These are phyloP conservation scores for Scenedesmus sp. DNA, from an alignment of 163 green algal species.

Conservation along the genomic window DNA sequence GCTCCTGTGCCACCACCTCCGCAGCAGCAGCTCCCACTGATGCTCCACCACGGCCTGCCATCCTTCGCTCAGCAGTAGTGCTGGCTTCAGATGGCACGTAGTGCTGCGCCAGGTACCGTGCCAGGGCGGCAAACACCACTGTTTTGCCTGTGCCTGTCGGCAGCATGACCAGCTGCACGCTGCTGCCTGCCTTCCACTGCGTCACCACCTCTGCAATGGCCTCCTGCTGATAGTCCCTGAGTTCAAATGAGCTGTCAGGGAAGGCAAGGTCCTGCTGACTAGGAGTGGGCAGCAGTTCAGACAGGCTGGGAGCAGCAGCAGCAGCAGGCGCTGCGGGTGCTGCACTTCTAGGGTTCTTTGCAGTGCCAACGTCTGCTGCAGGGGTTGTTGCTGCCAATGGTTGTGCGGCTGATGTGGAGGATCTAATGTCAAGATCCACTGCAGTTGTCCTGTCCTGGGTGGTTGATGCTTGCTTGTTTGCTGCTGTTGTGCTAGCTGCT, in stretches of 20 bases:
- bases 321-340: not conserved
- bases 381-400: not conserved
- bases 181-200: slow-evolving; percentile 2
- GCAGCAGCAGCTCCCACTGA: not conserved
- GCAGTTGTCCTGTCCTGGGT: not conserved
- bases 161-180: slow-evolving; percentile 39
- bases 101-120: slow-evolving; percentile 22
- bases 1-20: not conserved
- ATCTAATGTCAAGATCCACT: not conserved
- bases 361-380: not conserved
- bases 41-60: not conserved
- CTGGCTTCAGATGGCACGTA: not conserved
- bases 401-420: too few relatives aligned
- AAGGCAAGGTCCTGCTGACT: not conserved
- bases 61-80: not conserved
- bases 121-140: slow-evolving; percentile 38
- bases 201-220: slow-evolving; percentile 2
- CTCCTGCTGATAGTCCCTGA: slow-evolving; percentile 35
- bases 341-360: not conserved
- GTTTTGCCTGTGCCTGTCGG: slow-evolving; percentile 44
- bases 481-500: not conserved
- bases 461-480: not conserved
- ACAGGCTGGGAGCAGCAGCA: slow-evolving; percentile 14
- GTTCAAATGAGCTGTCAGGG: not conserved
- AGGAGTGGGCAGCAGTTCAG: not conserved